These are phyloP conservation scores for Hyphodiscus hymeniophilus DNA, from an alignment of 495 filamentous ascomycete genomes.

Conservation along the genomic window DNA sequence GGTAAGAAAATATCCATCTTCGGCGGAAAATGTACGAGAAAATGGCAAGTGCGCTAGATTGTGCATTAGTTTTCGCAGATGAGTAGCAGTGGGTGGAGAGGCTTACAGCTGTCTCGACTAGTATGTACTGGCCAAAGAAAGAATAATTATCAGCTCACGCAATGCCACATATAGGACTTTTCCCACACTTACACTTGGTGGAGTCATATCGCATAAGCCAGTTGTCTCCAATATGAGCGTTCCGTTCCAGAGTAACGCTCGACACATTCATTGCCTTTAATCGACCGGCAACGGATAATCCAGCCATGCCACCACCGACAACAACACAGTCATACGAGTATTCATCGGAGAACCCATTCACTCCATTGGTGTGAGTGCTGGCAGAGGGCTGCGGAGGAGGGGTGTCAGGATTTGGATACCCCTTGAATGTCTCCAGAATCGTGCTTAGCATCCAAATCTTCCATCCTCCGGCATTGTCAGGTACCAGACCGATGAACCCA, in stretches of 20 bases:
- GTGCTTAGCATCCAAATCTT: conserved; percentile 15
- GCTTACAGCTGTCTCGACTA: conserved; percentile 9
- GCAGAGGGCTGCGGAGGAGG: neutral
- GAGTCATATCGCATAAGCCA: conserved; percentile 14
- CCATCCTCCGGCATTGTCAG: conserved; percentile 1
- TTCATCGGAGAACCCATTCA: neutral
- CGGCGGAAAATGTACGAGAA: conserved; percentile 23
- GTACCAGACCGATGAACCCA: conserved; percentile 1
- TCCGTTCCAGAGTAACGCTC: conserved; percentile 11
- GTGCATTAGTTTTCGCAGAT: neutral
- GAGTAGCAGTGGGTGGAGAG: neutral
- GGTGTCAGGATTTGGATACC: conserved; percentile 6
- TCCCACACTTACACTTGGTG: conserved; percentile 8
- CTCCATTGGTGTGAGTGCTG: neutral
- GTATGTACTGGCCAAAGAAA: conserved; percentile 35
- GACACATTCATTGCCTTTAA: conserved; percentile 9
- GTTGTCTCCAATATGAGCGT: conserved; percentile 11
- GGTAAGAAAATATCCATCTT: conserved; percentile 26
- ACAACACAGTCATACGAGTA: conserved; percentile 10
- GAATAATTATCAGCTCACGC: too few species aligned
- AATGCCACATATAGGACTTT: too few species aligned
- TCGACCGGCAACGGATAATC: conserved; percentile 8
- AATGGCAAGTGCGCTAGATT: conserved; percentile 28
- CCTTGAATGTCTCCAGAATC: conserved; percentile 9
- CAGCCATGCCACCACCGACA: conserved; percentile 10